phyloP scores from a whole-genome alignment of 345 rosid genomes.

The Gossypium bickii region DNA sequence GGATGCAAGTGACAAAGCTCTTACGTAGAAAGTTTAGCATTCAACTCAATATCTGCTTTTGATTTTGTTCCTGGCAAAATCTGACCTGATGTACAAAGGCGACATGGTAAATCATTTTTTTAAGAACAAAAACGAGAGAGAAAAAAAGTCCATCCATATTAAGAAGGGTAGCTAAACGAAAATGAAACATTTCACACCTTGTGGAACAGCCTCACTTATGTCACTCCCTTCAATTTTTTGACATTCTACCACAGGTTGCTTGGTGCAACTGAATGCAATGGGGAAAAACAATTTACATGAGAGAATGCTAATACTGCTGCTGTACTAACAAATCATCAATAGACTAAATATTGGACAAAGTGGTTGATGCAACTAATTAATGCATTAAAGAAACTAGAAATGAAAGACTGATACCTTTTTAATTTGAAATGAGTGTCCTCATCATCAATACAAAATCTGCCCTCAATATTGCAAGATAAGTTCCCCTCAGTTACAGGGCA shows the following conservation, averaged over 20 bases:
- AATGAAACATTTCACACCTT: slow-evolving; percentile 20
- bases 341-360: neutral
- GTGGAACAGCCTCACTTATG: slow-evolving; percentile 23
- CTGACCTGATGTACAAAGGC: slow-evolving; percentile 16
- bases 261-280: slow-evolving; percentile 24
- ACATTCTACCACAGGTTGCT: slow-evolving; percentile 23
- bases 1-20: neutral
- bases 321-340: neutral
- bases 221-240: slow-evolving; percentile 26
- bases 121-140: neutral
- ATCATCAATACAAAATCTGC: slow-evolving; percentile 9
- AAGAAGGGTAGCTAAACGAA: neutral
- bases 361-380: neutral
- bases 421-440: slow-evolving; percentile 9
- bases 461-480: slow-evolving; percentile 19
- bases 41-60: slow-evolving; percentile 22
- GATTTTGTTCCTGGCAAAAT: slow-evolving; percentile 14
- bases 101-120: neutral
- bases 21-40: slow-evolving; percentile 24
- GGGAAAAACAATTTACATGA: slow-evolving; percentile 3
- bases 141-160: neutral
- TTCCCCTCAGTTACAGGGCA: slow-evolving; percentile 28
- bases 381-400: neutral
- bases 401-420: slow-evolving; percentile 21
- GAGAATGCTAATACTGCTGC: neutral